Evolutionary conservation across 352 stramenopile genomes (phyloP).

Genomic region (Phytopythium helicoides): DNA sequence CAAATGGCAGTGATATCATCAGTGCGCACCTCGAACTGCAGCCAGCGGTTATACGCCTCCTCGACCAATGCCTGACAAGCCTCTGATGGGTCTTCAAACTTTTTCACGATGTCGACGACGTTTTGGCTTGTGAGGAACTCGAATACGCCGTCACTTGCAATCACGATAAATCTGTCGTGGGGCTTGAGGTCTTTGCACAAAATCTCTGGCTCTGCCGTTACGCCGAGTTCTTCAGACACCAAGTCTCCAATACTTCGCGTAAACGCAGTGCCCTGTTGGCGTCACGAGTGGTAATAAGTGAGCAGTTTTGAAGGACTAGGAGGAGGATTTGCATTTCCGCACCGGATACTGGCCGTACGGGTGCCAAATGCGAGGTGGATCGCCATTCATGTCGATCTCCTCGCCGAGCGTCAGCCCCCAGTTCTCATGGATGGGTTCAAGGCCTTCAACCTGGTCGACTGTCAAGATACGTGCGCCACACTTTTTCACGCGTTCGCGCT

Average conservation of each 20-base stretch:
- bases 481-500: slow-evolving; percentile 92
- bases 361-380: slow-evolving; percentile 92
- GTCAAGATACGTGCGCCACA: slow-evolving; percentile 94
- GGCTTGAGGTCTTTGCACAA: slow-evolving; percentile 84
- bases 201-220: slow-evolving; percentile 92
- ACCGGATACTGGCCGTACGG: slow-evolving; percentile 85
- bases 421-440: slow-evolving; percentile 91
- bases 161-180: slow-evolving; percentile 91
- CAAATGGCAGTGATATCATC: slow-evolving; percentile 94
- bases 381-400: slow-evolving; percentile 90
- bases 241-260: slow-evolving; percentile 97
- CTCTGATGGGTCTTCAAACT: slow-evolving; percentile 83
- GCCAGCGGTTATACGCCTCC: slow-evolving; percentile 92
- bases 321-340: slow-evolving; percentile 15
- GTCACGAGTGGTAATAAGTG: background rate
- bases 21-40: slow-evolving; percentile 93
- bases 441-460: slow-evolving; percentile 94
- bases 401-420: slow-evolving; percentile 89
- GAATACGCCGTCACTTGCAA: slow-evolving; percentile 94
- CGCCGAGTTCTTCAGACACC: slow-evolving; percentile 89
- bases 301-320: no score
- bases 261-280: slow-evolving; percentile 93
- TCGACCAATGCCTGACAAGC: slow-evolving; percentile 89
- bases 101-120: slow-evolving; percentile 90
- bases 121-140: slow-evolving; percentile 95